Evolutionary conservation across 768 basidiomycete species (phyloP).

Genomic region (Aureoboletus auriporus): DNA sequence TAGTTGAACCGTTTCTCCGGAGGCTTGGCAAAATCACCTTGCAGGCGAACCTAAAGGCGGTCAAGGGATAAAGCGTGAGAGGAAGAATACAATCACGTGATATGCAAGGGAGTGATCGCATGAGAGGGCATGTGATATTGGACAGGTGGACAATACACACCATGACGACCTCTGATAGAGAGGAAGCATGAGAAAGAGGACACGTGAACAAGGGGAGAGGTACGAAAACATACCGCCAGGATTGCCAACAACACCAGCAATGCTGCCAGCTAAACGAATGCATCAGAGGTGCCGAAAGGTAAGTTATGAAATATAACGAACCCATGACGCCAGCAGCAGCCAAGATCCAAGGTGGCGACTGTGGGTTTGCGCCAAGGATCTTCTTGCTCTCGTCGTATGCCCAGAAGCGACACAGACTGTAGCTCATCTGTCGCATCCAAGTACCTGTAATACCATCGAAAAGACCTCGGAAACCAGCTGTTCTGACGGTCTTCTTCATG

Average conservation of each 20-base stretch:
- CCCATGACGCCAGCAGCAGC: slow-evolving; percentile 84
- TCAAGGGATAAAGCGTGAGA: not conserved
- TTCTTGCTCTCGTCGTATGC: slow-evolving; percentile 92
- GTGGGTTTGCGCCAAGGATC: slow-evolving; percentile 59
- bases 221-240: slow-evolving; percentile 58
- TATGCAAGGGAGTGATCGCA: not conserved
- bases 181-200: not conserved
- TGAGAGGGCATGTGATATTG: slow-evolving; percentile 13
- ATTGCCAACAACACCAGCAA: slow-evolving; percentile 87
- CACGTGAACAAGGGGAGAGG: not conserved
- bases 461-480: slow-evolving; percentile 68
- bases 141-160: slow-evolving; percentile 24
- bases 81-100: slow-evolving; percentile 17
- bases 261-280: slow-evolving; percentile 59
- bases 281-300: not conserved
- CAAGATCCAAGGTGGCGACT: slow-evolving; percentile 78
- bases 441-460: slow-evolving; percentile 88
- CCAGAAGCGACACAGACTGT: slow-evolving; percentile 91
- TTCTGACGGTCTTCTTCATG: slow-evolving; percentile 76
- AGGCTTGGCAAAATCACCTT: slow-evolving; percentile 87
- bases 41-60: slow-evolving; percentile 59
- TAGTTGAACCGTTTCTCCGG: slow-evolving; percentile 88
- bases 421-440: slow-evolving; percentile 89
- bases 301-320: slow-evolving; percentile 33
- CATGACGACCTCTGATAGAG: slow-evolving; percentile 67